Evolutionary conservation across 352 stramenopile species (phyloP).

Genomic region (Phytopythium sindhum): DNA sequence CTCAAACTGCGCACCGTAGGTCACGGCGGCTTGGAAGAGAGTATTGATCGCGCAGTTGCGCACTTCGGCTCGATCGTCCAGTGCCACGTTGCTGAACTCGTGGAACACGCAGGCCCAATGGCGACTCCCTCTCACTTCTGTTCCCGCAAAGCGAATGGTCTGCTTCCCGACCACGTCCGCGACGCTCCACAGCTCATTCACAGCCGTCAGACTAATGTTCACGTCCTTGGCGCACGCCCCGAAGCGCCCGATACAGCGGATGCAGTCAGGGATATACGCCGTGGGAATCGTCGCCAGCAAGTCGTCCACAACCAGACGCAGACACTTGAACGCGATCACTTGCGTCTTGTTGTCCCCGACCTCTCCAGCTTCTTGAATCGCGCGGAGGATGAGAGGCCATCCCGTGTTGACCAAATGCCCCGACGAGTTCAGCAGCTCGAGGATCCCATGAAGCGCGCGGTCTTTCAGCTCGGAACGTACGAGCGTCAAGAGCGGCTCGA

Average conservation of each 20-base stretch:
- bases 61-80: constrained; percentile 93
- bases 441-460: constrained; percentile 52
- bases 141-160: constrained; percentile 13
- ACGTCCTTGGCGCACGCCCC: constrained; percentile 93
- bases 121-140: constrained; percentile 3
- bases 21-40: constrained; percentile 95
- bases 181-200: constrained; percentile 96
- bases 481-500: constrained; percentile 50
- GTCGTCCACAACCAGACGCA: constrained; percentile 97
- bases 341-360: constrained; percentile 75
- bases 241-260: constrained; percentile 94
- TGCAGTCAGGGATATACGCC: constrained; percentile 62
- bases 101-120: constrained; percentile 64
- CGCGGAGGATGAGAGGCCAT: constrained; percentile 67
- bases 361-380: constrained; percentile 63
- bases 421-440: constrained; percentile 77
- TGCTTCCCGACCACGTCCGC: constrained; percentile 82
- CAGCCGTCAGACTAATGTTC: constrained; percentile 97
- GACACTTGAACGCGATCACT: constrained; percentile 91
- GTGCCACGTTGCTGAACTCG: constrained; percentile 84
- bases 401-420: constrained; percentile 68
- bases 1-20: constrained; percentile 90
- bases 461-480: constrained; percentile 80
- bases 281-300: constrained; percentile 88
- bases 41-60: constrained; percentile 98